Evolutionary conservation across 2,329 filamentous ascomycete genomes (phyloP).

Genomic region (Macroventuria anomochaeta): DNA sequence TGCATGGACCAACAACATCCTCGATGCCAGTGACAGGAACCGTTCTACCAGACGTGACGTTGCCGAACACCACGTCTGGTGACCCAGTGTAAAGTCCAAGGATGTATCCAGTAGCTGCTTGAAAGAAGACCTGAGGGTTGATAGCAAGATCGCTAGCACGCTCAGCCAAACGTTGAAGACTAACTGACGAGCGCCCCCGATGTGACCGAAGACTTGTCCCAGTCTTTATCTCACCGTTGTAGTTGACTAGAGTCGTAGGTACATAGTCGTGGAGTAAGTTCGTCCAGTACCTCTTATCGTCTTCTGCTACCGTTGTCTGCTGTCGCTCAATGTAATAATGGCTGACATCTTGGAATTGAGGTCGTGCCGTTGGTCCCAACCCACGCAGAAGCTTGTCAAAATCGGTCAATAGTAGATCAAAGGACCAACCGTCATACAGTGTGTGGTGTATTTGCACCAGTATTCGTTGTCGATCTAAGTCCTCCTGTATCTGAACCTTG

Average conservation of each 20-base stretch:
- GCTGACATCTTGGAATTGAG: constrained; percentile 68
- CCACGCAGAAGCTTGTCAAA: constrained; percentile 60
- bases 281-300: constrained; percentile 68
- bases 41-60: constrained; percentile 81
- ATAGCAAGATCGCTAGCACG: constrained; percentile 50
- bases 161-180: constrained; percentile 18
- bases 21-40: constrained; percentile 75
- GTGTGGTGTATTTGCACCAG: constrained; percentile 76
- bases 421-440: constrained; percentile 92
- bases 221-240: constrained; percentile 52
- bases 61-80: constrained; percentile 74
- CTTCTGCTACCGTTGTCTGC: background rate
- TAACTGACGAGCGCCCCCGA: constrained; percentile 30
- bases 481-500: constrained; percentile 60
- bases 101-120: constrained; percentile 72
- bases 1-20: constrained; percentile 77
- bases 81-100: constrained; percentile 69
- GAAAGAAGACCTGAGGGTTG: constrained; percentile 75
- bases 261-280: constrained; percentile 66
- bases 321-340: constrained; percentile 44
- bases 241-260: constrained; percentile 64
- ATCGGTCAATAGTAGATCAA: constrained; percentile 75
- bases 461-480: constrained; percentile 18
- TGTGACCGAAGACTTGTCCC: constrained; percentile 17
- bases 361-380: constrained; percentile 49